Conservation (phyloP, 2,329 filamentous ascomycete genomes). For the Remersonia thermophila region DNA sequence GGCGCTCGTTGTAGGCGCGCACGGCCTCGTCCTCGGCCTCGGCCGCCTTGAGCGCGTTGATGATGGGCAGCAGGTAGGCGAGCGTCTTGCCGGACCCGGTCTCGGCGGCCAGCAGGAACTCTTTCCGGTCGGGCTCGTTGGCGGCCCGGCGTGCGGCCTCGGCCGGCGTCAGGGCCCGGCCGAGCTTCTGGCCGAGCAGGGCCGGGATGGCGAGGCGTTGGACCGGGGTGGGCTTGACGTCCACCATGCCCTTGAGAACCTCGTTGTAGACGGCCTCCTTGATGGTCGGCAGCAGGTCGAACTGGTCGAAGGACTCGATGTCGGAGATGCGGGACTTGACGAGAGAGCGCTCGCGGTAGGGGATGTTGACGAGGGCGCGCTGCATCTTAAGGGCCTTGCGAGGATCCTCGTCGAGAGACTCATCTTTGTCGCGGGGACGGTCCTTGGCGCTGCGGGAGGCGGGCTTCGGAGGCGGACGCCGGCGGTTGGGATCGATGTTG, state of each 20-base stretch:
- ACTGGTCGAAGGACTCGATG: constrained; percentile 68
- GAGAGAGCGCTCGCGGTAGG: constrained; percentile 53
- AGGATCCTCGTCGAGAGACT: constrained; percentile 52
- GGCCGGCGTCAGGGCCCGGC: constrained; percentile 18
- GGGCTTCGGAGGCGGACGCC: constrained; percentile 7
- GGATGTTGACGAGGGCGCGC: constrained; percentile 58
- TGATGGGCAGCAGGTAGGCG: constrained; percentile 73
- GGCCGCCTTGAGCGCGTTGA: constrained; percentile 73
- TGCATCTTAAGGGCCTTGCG: constrained; percentile 94
- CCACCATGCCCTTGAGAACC: constrained; percentile 60
- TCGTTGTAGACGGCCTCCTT: constrained; percentile 60
- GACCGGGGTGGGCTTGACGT: constrained; percentile 74
- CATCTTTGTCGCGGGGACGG: constrained; percentile 24
- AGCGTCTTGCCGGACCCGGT: constrained; percentile 96
- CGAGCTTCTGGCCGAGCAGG: constrained; percentile 48
- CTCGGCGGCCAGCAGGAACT: constrained; percentile 82
- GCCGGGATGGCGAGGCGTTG: constrained; percentile 81
- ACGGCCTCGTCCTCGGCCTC: constrained; percentile 50
- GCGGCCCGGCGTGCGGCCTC: constrained; percentile 18
- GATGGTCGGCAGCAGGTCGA: constrained; percentile 60
- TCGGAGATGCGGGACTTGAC: constrained; percentile 47
- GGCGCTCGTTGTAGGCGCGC: constrained; percentile 43
- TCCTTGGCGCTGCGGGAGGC: constrained; percentile 16
- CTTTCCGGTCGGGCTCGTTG: constrained; percentile 26
- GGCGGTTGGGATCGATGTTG: constrained; percentile 21